Evolutionary conservation across 2,329 filamentous ascomycete genomes (phyloP), one percentile per base, ranked within the genome.

Genomic region (Fusarium illudens): DNA sequence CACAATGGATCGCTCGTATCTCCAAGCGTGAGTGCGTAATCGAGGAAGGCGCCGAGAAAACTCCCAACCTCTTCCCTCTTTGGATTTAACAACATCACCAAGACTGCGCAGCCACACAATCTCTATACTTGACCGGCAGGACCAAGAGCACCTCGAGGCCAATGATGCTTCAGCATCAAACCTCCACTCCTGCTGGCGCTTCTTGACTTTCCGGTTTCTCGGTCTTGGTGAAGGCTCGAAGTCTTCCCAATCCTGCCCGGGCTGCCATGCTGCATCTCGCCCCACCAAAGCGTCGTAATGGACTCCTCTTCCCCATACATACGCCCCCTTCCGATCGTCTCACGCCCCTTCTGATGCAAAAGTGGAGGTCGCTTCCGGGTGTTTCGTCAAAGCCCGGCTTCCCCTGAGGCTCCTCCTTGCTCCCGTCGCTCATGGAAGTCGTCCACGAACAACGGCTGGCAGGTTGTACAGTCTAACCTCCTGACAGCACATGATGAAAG

Each of bases 221-320:
- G 44, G 34, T 55, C 52, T 62, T 55, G 64, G 52, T 27, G 46
- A 27, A 42, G 13, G 42, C 52, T 54, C 39, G 30, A 30, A 65
- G 46, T 61, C 58, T 46, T 42, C 48, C 54, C 53, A 62, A 20
- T n/a, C n/a, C n/a, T n/a, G n/a, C n/a, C n/a, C n/a, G n/a, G n/a
- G n/a, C n/a, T n/a, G n/a, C n/a, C n/a, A 61, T 34, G 42, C 37
- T 34, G 20, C 58, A 34, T 46, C 15, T 17, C n/a, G 48, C 39
- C 62, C 67, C 67, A 67, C 66, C 57, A 39, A 44, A 61, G 65
- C 67, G 67, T 69, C 67, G 66, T 69, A 70, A 69, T 70, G 60
- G 55, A 48, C 62, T 60, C 57, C 56, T 19, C 33, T 46, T 17
- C 52, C 32, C 57, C 44, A 11, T 29, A 33, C 20, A 42, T 17